Evolutionary conservation across 2,329 filamentous ascomycete species (phyloP).

Genomic region (Xylaria sp.): DNA sequence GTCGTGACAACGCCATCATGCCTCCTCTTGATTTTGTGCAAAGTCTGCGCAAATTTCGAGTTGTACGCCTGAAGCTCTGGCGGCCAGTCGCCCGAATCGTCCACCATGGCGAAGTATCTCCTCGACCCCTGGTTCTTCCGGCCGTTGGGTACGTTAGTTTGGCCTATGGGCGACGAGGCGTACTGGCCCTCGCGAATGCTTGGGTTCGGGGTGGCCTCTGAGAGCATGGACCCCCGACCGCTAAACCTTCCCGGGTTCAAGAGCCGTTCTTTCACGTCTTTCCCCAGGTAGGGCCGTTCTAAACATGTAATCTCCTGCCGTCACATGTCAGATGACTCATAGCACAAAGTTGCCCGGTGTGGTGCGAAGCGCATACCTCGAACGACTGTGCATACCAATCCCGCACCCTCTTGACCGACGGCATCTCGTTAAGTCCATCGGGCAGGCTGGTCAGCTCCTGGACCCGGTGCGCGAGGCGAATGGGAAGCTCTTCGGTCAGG

Average conservation of each 20-base stretch:
- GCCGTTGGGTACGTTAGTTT: constrained; percentile 48
- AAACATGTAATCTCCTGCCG: constrained; percentile 86
- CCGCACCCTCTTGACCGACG: constrained; percentile 89
- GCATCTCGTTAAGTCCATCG: constrained; percentile 97
- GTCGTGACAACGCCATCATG: constrained; percentile 98
- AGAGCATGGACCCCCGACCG: constrained; percentile 68
- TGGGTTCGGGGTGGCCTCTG: constrained; percentile 85
- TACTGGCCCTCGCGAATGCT: constrained; percentile 86
- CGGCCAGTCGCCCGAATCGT: constrained; percentile 88
- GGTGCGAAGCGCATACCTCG: constrained; percentile 65
- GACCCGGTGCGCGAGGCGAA: constrained; percentile 92
- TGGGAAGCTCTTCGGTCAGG: constrained; percentile 95
- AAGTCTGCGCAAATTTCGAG: constrained; percentile 80
- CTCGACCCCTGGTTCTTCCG: constrained; percentile 59
- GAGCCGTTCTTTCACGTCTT: constrained; percentile 78
- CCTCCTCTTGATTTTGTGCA: constrained; percentile 92
- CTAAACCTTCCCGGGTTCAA: constrained; percentile 62
- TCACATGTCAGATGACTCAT: constrained; percentile 40
- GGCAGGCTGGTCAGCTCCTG: constrained; percentile 90
- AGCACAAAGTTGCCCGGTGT: constrained; percentile 11
- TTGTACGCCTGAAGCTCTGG: constrained; percentile 95
- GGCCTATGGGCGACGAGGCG: constrained; percentile 55
- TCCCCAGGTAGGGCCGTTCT: constrained; percentile 73
- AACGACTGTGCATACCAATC: constrained; percentile 99
- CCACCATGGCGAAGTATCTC: constrained; percentile 89